Evolutionary conservation across 2,329 filamentous ascomycete species (phyloP), one percentile per base, ranked within the genome.

Genomic region (Xylariales sp.): DNA sequence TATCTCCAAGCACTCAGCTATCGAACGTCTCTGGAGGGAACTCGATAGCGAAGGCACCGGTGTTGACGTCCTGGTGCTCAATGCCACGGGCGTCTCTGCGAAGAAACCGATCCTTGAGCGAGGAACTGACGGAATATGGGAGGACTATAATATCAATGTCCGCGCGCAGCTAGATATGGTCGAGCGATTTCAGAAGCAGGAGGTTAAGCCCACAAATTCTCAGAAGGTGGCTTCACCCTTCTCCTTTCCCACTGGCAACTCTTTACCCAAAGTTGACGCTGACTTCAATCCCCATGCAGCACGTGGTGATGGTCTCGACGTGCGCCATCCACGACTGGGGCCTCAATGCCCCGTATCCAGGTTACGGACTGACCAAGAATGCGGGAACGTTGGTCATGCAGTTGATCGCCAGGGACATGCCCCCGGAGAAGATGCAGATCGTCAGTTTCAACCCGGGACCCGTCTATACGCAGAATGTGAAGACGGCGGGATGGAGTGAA

Each of bases 381-480:
- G 49, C 65, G 0, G 56, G 57, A 0, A 59, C 64, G 0, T 44
- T 62, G 8, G 45, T 60, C 5, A 45, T 70, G 25, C 65, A 70
- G 51, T 45, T 58, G 24, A 53, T 70, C 7, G 65, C 66, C 4
- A 49, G 58, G n/a, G 64, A 68, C 4, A 52, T 54, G 0, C 37
- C 53, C 1, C 42, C 56, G 0, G 55, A 59, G 8, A 40, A 54
- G 3, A 55, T 70, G 58, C 66, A 69, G 31, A 43, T 69, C 10
- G 24, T 69, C 10, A 64, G 51, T 27, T 66, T 63, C 36, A 62
- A 71, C 19, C 68, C 68, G 0, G 67, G 67, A 0, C 38, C 56
- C 4, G 53, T 70, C 1, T 60, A 54, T 27, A 66, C 64, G 2
- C 53, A 63, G 2, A 33, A 51, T 1, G 57, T 56, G 1, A 42